Base-by-base conservation (phyloP, 2,329 filamentous ascomycete species). In the Biscogniauxia mediterranea region DNA sequence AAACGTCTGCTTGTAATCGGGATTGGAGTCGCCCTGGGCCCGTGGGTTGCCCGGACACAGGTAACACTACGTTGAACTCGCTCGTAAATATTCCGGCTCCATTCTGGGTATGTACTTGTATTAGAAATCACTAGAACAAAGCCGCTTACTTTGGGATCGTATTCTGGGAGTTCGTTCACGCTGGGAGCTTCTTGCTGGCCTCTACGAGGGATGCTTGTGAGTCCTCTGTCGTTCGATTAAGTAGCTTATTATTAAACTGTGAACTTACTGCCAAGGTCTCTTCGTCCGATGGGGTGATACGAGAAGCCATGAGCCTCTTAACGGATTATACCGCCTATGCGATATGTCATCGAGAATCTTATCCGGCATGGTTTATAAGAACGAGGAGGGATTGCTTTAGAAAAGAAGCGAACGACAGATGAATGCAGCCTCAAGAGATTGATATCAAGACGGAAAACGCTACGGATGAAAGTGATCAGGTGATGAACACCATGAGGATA, bases 201-300 rank as follows among this genome's bases (percentile, higher is more conserved):
- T 81, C 91, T 93, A 61, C 52, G 19, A 56, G 62, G 4, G 54
- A 50, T 23, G n/a, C 32, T 20, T 52, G 54, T 62, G 20, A 59
- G 38, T 51, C 21, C 21, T 20, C 23, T 54, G 26, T 38, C 21
- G 50, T 32, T 32, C 56, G 26, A 46, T 8, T 28, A 8, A 32
- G 11, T 4, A 6, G 51, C 20, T 26, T 52, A 56, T 23, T 11
- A 42, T 9, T 46, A 17, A 23, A 49, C n/a, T 9, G 15, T 25
- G 28, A 9, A 81, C 91, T 85, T 81, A 96, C 92, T 97, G 95
- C 95, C 95, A 99, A 72, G 95, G 95, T 66, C 95, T 86, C 85
- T 98, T 98, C 57, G 93, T 98, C 59, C 95, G 84, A 77, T 99
- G 95, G 63, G 95, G 95, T 17, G 95, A 98, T 15, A 99, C 95